phyloP scores from a whole-genome alignment of 805 yeast species.

The Candida hungchunana region DNA sequence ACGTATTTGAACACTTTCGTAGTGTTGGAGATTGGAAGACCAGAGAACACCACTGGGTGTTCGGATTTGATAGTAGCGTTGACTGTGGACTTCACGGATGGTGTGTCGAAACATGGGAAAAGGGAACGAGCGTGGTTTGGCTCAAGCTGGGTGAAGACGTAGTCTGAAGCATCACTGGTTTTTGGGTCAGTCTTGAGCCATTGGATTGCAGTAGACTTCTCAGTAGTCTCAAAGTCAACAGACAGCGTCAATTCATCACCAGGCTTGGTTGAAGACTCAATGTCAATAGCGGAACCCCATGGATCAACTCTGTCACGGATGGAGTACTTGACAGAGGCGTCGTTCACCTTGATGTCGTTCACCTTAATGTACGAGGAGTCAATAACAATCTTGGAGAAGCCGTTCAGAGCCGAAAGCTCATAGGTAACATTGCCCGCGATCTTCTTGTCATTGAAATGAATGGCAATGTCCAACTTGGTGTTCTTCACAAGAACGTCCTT shows the following conservation, averaged over 20 bases:
- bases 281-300: conserved; percentile 52
- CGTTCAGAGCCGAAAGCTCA: conserved; percentile 33
- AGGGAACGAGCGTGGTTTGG: conserved; percentile 87
- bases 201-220: conserved; percentile 77
- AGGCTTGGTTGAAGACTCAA: conserved; percentile 13
- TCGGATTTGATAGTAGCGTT: conserved; percentile 56
- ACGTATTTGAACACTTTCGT: conserved; percentile 42
- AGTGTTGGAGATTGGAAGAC: conserved; percentile 36
- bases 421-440: conserved; percentile 55
- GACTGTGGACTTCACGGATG: conserved; percentile 70
- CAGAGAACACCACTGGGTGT: conserved; percentile 71
- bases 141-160: conserved; percentile 82
- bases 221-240: conserved; percentile 66
- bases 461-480: conserved; percentile 48
- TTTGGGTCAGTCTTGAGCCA: conserved; percentile 67
- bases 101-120: conserved; percentile 90
- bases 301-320: conserved; percentile 45
- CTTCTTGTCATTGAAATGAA: conserved; percentile 49
- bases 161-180: conserved; percentile 55
- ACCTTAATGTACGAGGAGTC: conserved; percentile 67
- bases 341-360: conserved; percentile 40
- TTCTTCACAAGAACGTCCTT: conserved; percentile 42
- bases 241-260: conserved; percentile 26
- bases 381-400: conserved; percentile 41
- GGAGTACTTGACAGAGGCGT: conserved; percentile 25